These are phyloP conservation scores for Penicillium aurantiogriseum DNA, from an alignment of 2,329 filamentous ascomycete species.

Conservation along the genomic window DNA sequence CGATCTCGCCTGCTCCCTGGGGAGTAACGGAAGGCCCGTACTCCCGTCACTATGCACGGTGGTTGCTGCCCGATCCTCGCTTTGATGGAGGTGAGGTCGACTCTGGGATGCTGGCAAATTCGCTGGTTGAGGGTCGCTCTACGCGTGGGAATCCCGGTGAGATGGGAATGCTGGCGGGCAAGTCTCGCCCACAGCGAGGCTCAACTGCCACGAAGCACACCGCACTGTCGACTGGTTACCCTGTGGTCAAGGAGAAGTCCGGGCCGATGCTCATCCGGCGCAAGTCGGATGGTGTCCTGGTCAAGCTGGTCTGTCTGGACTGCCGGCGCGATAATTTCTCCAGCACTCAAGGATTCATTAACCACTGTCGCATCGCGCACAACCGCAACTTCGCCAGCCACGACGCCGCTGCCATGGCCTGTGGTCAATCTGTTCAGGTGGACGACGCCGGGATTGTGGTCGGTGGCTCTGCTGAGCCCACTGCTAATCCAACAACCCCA, in stretches of 20 bases:
- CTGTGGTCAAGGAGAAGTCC: conserved; percentile 73
- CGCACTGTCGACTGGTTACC: conserved; percentile 67
- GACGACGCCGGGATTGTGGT: conserved; percentile 56
- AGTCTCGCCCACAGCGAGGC: conserved; percentile 58
- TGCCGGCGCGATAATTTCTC: conserved; percentile 90
- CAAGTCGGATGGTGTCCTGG: conserved; percentile 74
- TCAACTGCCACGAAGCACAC: conserved; percentile 65
- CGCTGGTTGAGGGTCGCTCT: conserved; percentile 66
- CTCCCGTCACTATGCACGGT: conserved; percentile 89
- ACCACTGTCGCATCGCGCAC: conserved; percentile 96
- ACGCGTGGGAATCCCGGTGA: conserved; percentile 74
- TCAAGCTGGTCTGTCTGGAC: conserved; percentile 86
- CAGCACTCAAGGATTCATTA: conserved; percentile 98
- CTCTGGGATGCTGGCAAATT: conserved; percentile 38
- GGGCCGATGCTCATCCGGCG: conserved; percentile 83
- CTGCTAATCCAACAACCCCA: conserved; percentile 32
- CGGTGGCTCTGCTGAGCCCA: conserved; percentile 37
- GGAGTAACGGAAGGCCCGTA: conserved; percentile 91
- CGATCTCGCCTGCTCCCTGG: conserved; percentile 80
- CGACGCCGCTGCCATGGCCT: conserved; percentile 85
- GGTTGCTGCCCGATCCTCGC: conserved; percentile 83
- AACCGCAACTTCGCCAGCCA: conserved; percentile 92
- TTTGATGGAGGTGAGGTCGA: conserved; percentile 66
- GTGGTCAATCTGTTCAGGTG: conserved; percentile 76
- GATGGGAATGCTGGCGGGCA: conserved; percentile 48